phyloP scores from a whole-genome alignment of 768 basidiomycete genomes.

The Amanita pallidorosea region DNA sequence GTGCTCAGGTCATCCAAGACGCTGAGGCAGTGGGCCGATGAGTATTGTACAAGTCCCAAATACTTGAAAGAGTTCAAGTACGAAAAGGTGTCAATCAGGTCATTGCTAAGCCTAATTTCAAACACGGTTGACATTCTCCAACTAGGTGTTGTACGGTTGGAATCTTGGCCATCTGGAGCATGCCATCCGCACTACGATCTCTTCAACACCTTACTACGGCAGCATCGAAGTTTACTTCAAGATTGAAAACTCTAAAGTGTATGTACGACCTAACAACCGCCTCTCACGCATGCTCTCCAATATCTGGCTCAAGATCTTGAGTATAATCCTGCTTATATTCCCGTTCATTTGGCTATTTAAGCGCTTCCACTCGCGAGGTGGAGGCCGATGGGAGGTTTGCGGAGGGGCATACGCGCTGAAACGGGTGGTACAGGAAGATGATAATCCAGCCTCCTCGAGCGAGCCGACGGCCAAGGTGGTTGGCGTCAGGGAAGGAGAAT shows the following conservation, averaged over 20 bases:
- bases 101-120: neutral
- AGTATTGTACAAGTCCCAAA: conserved; percentile 64
- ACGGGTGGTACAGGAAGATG: conserved; percentile 25
- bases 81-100: conserved; percentile 36
- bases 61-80: conserved; percentile 73
- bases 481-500: conserved; percentile 64
- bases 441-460: conserved; percentile 3
- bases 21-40: conserved; percentile 72
- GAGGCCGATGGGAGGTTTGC: conserved; percentile 67
- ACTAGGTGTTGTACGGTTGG: conserved; percentile 36
- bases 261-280: conserved; percentile 55
- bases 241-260: conserved; percentile 35
- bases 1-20: conserved; percentile 44
- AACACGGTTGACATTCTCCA: neutral
- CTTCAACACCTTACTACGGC: conserved; percentile 33
- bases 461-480: conserved; percentile 23
- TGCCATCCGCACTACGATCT: conserved; percentile 31
- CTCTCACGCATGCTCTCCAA: conserved; percentile 62
- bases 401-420: conserved; percentile 72
- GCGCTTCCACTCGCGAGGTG: conserved; percentile 54
- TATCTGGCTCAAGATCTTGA: conserved; percentile 59
- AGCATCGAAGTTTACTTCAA: conserved; percentile 40
- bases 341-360: conserved; percentile 78
- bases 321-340: conserved; percentile 60
- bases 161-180: conserved; percentile 29